These are phyloP conservation scores for Corrigiola litoralis DNA, from an alignment of 179 eudicot species.

Conservation along the genomic window DNA sequence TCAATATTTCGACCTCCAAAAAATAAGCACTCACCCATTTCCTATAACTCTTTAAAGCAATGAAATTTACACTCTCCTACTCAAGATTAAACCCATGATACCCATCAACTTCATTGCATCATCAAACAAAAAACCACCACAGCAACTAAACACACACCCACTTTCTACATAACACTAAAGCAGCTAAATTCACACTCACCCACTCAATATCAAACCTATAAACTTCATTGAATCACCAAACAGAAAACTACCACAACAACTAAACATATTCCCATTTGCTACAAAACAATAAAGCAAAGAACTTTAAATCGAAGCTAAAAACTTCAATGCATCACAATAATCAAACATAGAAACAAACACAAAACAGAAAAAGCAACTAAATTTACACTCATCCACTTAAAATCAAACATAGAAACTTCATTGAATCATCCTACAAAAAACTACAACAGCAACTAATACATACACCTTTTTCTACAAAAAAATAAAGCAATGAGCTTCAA, in stretches of 20 bases:
- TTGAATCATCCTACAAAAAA: background rate
- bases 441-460: background rate
- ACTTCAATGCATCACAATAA: background rate
- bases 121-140: background rate
- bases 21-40: background rate
- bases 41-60: constrained; percentile 1
- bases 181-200: background rate
- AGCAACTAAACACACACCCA: background rate
- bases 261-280: background rate
- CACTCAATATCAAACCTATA: background rate
- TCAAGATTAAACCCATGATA: too few relatives aligned
- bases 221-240: background rate
- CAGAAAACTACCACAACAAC: background rate
- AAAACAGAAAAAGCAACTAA: background rate
- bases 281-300: constrained; percentile 4
- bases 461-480: background rate
- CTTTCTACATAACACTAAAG: background rate
- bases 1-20: too few relatives aligned
- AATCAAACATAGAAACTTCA: background rate
- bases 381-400: background rate
- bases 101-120: background rate
- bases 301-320: constrained; percentile 1
- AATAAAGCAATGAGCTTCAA: constrained; percentile 9
- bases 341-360: background rate
- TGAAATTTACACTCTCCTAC: background rate